A percentile compares a stretch with the other conserved stretches of the same genome.
phyloP scores from a whole-genome alignment of 257 asterid genomes.

The Solanum etuberosum region DNA sequence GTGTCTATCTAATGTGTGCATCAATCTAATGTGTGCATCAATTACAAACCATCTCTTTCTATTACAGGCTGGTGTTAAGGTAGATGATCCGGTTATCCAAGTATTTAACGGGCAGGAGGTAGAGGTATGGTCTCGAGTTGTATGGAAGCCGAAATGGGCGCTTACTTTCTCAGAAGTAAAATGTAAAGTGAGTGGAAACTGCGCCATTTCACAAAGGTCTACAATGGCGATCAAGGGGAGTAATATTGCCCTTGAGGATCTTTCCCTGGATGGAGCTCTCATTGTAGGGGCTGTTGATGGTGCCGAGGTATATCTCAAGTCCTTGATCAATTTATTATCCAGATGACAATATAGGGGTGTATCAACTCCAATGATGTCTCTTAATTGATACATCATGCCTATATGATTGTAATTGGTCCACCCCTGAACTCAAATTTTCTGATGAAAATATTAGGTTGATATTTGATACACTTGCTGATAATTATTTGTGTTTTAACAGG shows the following conservation, averaged over 20 bases:
- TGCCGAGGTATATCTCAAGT: constrained; percentile 53
- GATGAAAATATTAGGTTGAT: background rate
- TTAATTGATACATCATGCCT: background rate
- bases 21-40: background rate
- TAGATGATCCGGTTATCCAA: constrained; percentile 53
- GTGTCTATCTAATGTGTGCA: background rate
- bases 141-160: constrained; percentile 96
- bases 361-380: background rate
- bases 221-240: constrained; percentile 64
- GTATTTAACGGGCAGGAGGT: constrained; percentile 83
- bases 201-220: constrained; percentile 60
- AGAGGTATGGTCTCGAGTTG: constrained; percentile 91
- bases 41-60: background rate
- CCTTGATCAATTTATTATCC: background rate
- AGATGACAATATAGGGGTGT: background rate
- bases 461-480: background rate
- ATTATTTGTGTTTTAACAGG: constrained; percentile 27
- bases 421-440: background rate
- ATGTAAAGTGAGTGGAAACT: constrained; percentile 47
- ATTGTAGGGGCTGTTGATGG: constrained; percentile 49
- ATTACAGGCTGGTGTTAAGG: constrained; percentile 76
- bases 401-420: background rate
- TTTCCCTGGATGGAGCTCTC: constrained; percentile 86
- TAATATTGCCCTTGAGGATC: constrained; percentile 47
- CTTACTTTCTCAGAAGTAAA: constrained; percentile 67